Evolutionary conservation across 176 grass and related monocot genomes (phyloP), one percentile per base, ranked within the genome.

Genomic region (Pontederia crassipes): DNA sequence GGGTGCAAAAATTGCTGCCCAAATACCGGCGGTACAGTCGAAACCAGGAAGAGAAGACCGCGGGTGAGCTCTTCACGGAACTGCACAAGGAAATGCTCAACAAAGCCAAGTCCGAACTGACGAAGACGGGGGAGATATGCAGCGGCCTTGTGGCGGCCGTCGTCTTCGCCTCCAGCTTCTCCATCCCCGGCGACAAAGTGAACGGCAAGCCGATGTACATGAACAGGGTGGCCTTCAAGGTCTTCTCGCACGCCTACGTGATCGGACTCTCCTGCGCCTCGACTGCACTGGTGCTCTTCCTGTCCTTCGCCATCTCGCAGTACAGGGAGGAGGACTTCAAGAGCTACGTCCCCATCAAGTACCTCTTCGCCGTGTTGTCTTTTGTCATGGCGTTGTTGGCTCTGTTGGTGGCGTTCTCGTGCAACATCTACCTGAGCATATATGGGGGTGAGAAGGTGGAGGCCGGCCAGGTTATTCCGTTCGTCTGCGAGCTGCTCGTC

Each of bases 81-180:
- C 60, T 13, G 7, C 76, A 72, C 40, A 45, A 54, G 47, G 0
- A 45, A 0, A 67, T 47, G 68, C 7, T 79, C 18, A 15, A 60
- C 1, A 60, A 14, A 8, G 53, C 54, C 52, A 72, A 59, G 48
- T 12, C 9, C 0, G 54, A 73, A 46, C 52, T 79, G 15, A 54
- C 16, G 45, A 68, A 79, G 9, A 46, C 72, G n/a, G 76, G 76
- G 12, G 72, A 79, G 57, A 79, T 53, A 15, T 79, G 46, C 54
- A 49, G 61, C 13, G 2, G 68, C 26, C 68, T 79, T 3, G 69
- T 79, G 70, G 69, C 69, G 10, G 76, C 76, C 8, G 76, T 79
- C 17, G 76, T 79, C 4, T 79, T 79, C 12, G 69, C 76, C 27
- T 72, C 76, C 10, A 79, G 61, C 56, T 79, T 79, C 68, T 79